Conservation (phyloP, 2,329 filamentous ascomycete genomes). For the Aspergillus fischeri region DNA sequence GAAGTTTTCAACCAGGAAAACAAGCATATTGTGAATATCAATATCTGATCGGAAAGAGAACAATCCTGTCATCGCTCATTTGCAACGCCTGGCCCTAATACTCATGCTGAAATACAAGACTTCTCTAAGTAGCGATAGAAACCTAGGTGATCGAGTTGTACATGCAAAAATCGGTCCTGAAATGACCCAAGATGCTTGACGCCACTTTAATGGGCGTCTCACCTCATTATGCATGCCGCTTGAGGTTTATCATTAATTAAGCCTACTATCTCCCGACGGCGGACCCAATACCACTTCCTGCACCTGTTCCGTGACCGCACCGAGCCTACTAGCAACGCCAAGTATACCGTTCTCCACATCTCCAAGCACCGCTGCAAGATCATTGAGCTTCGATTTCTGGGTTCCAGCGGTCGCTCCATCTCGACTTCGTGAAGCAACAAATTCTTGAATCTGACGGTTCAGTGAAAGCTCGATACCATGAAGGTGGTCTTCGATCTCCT, state of each 20-base stretch:
- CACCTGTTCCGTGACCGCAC: slow-evolving; percentile 56
- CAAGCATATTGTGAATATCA: background rate
- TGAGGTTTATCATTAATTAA: slow-evolving; percentile 14
- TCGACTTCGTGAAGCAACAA: slow-evolving; percentile 41
- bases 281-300: slow-evolving; percentile 52
- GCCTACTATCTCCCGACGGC: slow-evolving; percentile 24
- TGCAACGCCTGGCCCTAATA: slow-evolving; percentile 7
- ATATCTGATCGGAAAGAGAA: background rate
- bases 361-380: slow-evolving; percentile 55
- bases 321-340: slow-evolving; percentile 59
- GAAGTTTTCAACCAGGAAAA: background rate
- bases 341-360: slow-evolving; percentile 65
- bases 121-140: background rate
- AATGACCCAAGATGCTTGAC: background rate
- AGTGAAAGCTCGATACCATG: slow-evolving; percentile 59
- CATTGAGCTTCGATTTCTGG: slow-evolving; percentile 41
- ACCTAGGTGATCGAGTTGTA: slow-evolving; percentile 8
- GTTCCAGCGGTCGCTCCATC: slow-evolving; percentile 39
- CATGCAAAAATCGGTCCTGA: slow-evolving; percentile 6
- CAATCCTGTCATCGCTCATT: background rate
- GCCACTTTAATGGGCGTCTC: background rate
- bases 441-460: slow-evolving; percentile 57
- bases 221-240: background rate
- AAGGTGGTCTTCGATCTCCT: slow-evolving; percentile 63
- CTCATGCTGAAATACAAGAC: slow-evolving; percentile 8